Conservation (phyloP, 2,329 filamentous ascomycete species). For the Truncatella angustata region DNA sequence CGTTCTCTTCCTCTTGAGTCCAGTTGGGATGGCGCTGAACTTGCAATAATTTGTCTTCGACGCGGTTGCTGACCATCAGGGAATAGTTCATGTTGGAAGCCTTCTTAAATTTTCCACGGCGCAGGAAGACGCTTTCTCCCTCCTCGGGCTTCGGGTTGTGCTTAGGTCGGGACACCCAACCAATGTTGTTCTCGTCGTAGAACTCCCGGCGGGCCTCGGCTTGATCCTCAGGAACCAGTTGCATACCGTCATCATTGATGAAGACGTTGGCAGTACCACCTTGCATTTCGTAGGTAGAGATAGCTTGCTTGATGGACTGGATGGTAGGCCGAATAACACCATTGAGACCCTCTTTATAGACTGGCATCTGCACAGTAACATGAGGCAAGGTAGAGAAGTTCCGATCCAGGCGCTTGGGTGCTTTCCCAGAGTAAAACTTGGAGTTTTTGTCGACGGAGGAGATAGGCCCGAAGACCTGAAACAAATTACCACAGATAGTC, state of each 20-base stretch:
- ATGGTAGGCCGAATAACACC: constrained; percentile 55
- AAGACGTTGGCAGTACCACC: constrained; percentile 69
- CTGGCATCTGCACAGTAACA: constrained; percentile 48
- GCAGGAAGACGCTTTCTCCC: constrained; percentile 49
- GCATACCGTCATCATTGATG: constrained; percentile 68
- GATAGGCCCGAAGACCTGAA: constrained; percentile 51
- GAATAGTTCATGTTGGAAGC: constrained; percentile 73
- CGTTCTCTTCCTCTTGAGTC: constrained; percentile 67
- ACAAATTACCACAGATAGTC: constrained; percentile 46
- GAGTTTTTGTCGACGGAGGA: constrained; percentile 43
- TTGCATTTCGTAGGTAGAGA: constrained; percentile 57
- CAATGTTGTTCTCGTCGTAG: constrained; percentile 57
- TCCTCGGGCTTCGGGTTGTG: constrained; percentile 52
- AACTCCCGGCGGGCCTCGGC: constrained; percentile 50
- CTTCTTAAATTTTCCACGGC: constrained; percentile 68
- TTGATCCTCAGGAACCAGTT: constrained; percentile 51
- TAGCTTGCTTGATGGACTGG: constrained; percentile 53
- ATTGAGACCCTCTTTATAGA: constrained; percentile 48
- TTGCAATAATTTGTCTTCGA: constrained; percentile 65
- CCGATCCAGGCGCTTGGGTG: constrained; percentile 35
- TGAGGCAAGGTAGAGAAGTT: constrained; percentile 41
- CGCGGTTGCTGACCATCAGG: constrained; percentile 65
- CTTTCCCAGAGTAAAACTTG: constrained; percentile 41
- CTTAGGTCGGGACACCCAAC: constrained; percentile 51
- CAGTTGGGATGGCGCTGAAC: constrained; percentile 59